These are phyloP conservation scores for Chytriomyces sp. DNA, from an alignment of 192 early-diverging fungal species.

Conservation along the genomic window DNA sequence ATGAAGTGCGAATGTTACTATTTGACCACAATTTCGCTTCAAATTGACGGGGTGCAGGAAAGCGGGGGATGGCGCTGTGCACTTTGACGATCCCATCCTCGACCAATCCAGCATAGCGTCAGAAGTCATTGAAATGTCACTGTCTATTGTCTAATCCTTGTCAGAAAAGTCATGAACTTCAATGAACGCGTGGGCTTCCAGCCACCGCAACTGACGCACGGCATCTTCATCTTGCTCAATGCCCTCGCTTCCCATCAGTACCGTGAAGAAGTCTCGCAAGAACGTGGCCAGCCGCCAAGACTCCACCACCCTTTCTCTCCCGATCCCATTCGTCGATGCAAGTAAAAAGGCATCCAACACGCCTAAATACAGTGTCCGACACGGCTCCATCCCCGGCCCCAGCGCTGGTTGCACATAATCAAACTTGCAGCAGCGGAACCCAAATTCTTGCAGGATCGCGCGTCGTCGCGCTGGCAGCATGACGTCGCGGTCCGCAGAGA, in stretches of 20 bases:
- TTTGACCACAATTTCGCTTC: too few relatives aligned
- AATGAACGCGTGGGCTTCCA: not conserved
- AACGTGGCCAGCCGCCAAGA: not conserved
- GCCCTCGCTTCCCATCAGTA: not conserved
- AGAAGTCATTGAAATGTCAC: too few relatives aligned
- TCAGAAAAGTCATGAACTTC: too few relatives aligned
- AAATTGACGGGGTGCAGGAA: too few relatives aligned
- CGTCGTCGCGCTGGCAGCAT: not conserved
- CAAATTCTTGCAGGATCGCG: not conserved
- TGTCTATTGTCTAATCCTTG: too few relatives aligned
- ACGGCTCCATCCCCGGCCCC: not conserved
- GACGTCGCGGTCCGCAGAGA: not conserved
- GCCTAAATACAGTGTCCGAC: not conserved
- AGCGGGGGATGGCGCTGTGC: too few relatives aligned
- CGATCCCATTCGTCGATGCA: not conserved
- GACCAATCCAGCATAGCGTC: too few relatives aligned
- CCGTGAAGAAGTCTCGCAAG: not conserved
- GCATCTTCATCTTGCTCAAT: not conserved
- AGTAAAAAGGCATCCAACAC: not conserved
- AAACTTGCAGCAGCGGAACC: not conserved
- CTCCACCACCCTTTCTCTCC: not conserved
- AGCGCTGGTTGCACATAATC: constrained; percentile 4
- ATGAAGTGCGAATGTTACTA: too few relatives aligned
- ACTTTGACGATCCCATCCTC: too few relatives aligned
- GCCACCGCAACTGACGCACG: not conserved